phyloP scores from a whole-genome alignment of 1,284 basidiomycete species.

The Grifola frondosa region DNA sequence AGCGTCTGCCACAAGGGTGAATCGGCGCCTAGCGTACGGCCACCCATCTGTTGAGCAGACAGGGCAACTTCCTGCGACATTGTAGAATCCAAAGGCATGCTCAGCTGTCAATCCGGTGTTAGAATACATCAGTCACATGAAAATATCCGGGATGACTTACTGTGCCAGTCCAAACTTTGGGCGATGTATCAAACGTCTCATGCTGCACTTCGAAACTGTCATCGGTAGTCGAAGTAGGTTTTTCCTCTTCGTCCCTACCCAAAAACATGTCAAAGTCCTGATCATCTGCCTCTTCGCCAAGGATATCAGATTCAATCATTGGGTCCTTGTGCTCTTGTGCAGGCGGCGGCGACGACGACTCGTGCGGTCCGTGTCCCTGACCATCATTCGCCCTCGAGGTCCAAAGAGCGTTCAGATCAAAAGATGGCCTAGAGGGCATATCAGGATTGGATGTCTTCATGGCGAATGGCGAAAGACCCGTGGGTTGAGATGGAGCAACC shows the following conservation, averaged over 20 bases:
- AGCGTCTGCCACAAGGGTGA: conserved; percentile 70
- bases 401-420: conserved; percentile 75
- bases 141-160: conserved; percentile 42
- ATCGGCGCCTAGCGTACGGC: conserved; percentile 50
- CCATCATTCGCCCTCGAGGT: conserved; percentile 26
- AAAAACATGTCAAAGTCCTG: conserved; percentile 83
- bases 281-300: conserved; percentile 56
- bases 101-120: conserved; percentile 45
- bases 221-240: conserved; percentile 33
- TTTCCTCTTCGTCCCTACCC: conserved; percentile 52
- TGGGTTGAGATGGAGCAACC: conserved; percentile 21
- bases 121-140: conserved; percentile 4
- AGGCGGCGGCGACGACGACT: conserved; percentile 11
- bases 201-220: conserved; percentile 28
- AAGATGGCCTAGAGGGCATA: conserved; percentile 45
- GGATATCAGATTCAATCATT: conserved; percentile 37
- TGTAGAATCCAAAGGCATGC: conserved; percentile 73
- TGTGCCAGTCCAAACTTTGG: conserved; percentile 70
- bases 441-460: conserved; percentile 42
- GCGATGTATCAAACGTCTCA: conserved; percentile 49
- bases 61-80: conserved; percentile 64
- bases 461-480: conserved; percentile 53
- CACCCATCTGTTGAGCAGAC: conserved; percentile 72
- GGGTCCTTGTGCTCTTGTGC: conserved; percentile 40
- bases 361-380: too few relatives aligned